Base-by-base conservation (phyloP, 2,329 filamentous ascomycete species). In the Neopestalotiopsis rosae region DNA sequence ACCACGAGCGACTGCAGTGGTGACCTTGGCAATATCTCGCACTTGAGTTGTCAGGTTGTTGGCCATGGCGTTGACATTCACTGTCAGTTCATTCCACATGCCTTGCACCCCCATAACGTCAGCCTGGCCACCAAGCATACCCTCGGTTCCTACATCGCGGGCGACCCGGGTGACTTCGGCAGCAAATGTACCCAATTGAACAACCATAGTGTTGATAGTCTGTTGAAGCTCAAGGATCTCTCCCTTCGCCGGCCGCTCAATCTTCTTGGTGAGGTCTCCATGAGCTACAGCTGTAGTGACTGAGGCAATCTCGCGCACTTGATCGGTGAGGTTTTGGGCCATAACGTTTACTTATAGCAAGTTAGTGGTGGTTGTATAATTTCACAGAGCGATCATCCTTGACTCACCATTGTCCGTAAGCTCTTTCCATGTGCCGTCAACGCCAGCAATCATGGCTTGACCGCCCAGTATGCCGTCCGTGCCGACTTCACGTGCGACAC, bases 371-470 rank as follows among this genome's bases (percentile, higher is more conserved):
- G 65, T 77, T 72, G 72, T 76, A 77, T 65, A 30, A 17, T 28
- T 4, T 45, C 30, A 49, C 38, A 17, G 4, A 38, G 7, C 20
- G 57, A 20, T 62, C 20, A 30, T 32, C 61, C 70, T 32, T 28
- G 58, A 69, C 80, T 71, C 84, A 91, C 90, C 90, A 77, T 95
- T 95, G 79, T 95, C 92, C 20, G 95, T 98, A 75, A 98, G 85
- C 83, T 98, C 95, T 78, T 97, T 97, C 95, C 95, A 98, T 70
- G 97, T 97, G 76, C 95, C 95, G 80, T 96, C 94, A 68, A 98
- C 95, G 68, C 95, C 95, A 73, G 94, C 92, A 71, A 98, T 95
- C 79, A 94, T 92, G 69, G 95, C 95, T 80, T 98, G 95, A 58
- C 95, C 95, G 76, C 95, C 95, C 57, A 98, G 90, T 71, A 96